These are phyloP conservation scores for Triticum aestivum DNA, from an alignment of 176 grass and related monocot genomes.

Conservation along the genomic window IWGSC_CS_RefSeq_v2.1 NC_057805.1:28207481-28207980, in stretches of 20 bases:
- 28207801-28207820: neutral
- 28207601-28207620: neutral
- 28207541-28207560: neutral
- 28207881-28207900: neutral
- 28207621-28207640: accelerated
- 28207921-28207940: neutral
- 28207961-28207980: no score
- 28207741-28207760: neutral
- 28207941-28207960: no score
- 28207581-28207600: neutral
- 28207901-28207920: neutral
- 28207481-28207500: neutral
- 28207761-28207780: neutral
- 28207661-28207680: neutral
- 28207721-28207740: neutral
- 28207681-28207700: neutral
- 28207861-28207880: neutral
- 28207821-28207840: neutral
- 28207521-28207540: neutral
- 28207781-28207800: neutral
- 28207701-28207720: neutral
- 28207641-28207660: neutral
- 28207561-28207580: neutral
- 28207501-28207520: neutral
- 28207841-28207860: no score